These are phyloP conservation scores for Berberis vulgaris DNA, from an alignment of 164 flowering plant genomes.

Conservation along the genomic window DNA sequence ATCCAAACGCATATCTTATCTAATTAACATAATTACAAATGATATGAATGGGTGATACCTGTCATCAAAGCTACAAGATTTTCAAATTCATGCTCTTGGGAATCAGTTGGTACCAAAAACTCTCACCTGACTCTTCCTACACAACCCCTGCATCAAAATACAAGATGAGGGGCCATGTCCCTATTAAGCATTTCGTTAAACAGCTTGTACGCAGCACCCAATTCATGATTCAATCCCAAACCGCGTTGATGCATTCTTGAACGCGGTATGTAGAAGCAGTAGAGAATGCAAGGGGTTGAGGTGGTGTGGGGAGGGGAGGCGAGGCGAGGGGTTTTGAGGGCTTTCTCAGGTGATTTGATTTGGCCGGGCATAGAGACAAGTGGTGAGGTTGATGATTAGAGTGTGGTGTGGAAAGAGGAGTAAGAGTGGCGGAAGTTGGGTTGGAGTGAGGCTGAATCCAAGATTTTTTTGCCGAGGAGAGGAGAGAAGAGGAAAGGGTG, in stretches of 20 bases:
- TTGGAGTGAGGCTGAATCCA: conserved; percentile 62
- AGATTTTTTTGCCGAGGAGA: conserved; percentile 81
- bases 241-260: conserved; percentile 32
- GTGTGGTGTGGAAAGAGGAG: conserved; percentile 38
- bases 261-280: conserved; percentile 54
- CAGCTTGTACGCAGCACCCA: conserved; percentile 61
- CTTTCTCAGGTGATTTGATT: conserved; percentile 46
- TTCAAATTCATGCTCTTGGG: too few species aligned
- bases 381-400: conserved; percentile 61
- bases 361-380: conserved; percentile 42
- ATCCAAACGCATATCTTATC: too few species aligned
- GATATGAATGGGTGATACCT: too few species aligned
- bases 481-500: conserved; percentile 17
- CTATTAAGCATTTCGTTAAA: conserved; percentile 76
- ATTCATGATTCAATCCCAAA: conserved; percentile 42
- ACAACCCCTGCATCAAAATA: conserved; percentile 79
- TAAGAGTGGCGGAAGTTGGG: conserved; percentile 65
- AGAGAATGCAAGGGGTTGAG: conserved; percentile 44
- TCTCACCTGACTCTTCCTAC: conserved; percentile 71
- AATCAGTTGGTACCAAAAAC: too few species aligned
- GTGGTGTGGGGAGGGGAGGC: conserved; percentile 43
- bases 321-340: conserved; percentile 34
- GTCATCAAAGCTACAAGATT: too few species aligned
- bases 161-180: conserved; percentile 60
- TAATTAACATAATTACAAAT: too few species aligned